Conservation (phyloP, 768 basidiomycete species). For the Rhizopogon vinicolor region DNA sequence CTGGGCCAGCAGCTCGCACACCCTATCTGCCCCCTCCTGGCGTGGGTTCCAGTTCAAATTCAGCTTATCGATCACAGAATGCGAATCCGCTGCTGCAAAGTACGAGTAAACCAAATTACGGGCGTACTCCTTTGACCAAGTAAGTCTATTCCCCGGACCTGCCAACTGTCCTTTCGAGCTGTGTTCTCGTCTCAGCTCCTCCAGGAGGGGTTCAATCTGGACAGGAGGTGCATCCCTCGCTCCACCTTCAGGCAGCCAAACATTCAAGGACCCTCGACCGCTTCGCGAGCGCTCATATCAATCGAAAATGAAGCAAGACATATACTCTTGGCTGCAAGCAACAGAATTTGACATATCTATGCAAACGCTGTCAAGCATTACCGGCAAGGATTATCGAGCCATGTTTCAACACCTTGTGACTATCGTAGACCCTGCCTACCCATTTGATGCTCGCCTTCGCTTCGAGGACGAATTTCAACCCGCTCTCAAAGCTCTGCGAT, state of each 20-base stretch:
- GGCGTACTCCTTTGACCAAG: constrained; percentile 74
- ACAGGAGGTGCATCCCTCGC: constrained; percentile 40
- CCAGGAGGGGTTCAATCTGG: constrained; percentile 77
- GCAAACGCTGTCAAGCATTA: constrained; percentile 70
- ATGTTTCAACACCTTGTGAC: constrained; percentile 79
- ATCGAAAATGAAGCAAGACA: constrained; percentile 70
- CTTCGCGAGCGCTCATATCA: constrained; percentile 75
- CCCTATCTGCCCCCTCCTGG: constrained; percentile 37
- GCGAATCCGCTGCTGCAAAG: constrained; percentile 66
- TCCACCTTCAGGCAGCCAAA: constrained; percentile 49
- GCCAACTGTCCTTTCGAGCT: constrained; percentile 4
- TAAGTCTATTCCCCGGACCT: constrained; percentile 22
- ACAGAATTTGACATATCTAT: constrained; percentile 66
- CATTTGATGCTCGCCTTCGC: constrained; percentile 47
- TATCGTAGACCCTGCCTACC: constrained; percentile 66
- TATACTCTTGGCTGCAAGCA: constrained; percentile 61
- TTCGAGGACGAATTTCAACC: constrained; percentile 83
- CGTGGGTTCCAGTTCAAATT: constrained; percentile 41
- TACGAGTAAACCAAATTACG: constrained; percentile 58
- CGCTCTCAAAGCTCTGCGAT: constrained; percentile 69
- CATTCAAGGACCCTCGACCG: constrained; percentile 70
- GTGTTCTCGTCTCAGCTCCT: constrained; percentile 40
- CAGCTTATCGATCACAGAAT: constrained; percentile 65
- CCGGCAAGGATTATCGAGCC: constrained; percentile 79
- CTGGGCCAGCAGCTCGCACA: constrained; percentile 67